Evolutionary conservation across 2,329 filamentous ascomycete species (phyloP), one percentile per base, ranked within the genome.

Genomic region (Furcasterigmium furcatum): DNA sequence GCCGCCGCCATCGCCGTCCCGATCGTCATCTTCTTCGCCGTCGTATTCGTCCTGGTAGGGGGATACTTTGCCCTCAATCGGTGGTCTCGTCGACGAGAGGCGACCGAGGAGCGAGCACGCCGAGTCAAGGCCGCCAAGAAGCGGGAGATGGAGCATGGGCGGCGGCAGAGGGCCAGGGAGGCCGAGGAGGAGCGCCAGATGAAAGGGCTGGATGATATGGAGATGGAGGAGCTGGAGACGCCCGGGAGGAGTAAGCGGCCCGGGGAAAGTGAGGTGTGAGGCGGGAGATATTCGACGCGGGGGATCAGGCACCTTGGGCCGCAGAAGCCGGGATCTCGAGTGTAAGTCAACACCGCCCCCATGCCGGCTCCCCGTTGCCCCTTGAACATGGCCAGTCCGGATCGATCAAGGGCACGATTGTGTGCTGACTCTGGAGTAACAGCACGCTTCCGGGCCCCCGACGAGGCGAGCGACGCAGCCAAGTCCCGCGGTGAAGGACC

Each of bases 1-100:
- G 29, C 36, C 21, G 43, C 38, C 29, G 38, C 36, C 24, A 40
- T 47, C 32, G 46, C 46, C 24, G 27, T 19, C 9, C 27, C 46
- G 16, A 34, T 45, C 12, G 38, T 36, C 21, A 34, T 36, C 16
- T 41, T 43, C 6, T 20, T 39, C 22, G 38, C 12, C 12, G 30
- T 47, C 30, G 22, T 41, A 14, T 9, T 44, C 21, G n/a, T 30
- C 8, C 29, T 36, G 18, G 21, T 25, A 19, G 36, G 35, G 10
- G 14, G 25, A 9, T 42, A 41, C 30, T 36, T 41, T 20, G 16
- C 27, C 18, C 21, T 41, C 30, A 32, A 32, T 32, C 9, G 13
- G 5, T 32, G 30, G 30, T 32, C 30, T 7, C 30, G 30, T 24
- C 25, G 21, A 35, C 13, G 41, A 27, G 14, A 35, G 27, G 30